Conservation (phyloP, 169 alveolate genomes). For the Cryptosporidium baileyi region DNA sequence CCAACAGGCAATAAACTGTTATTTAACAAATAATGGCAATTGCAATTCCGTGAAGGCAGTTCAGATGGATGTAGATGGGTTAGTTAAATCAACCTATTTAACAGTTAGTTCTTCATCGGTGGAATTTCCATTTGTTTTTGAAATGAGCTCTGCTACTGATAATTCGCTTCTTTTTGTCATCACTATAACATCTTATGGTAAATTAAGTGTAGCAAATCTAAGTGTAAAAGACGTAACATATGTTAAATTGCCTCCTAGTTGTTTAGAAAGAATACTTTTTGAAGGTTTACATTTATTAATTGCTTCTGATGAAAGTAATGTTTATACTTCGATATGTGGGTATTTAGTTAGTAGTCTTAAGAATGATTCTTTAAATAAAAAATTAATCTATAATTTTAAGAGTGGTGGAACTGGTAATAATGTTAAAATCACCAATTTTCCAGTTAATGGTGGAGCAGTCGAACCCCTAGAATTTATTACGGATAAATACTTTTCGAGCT, state of each 20-base stretch:
- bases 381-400: neutral
- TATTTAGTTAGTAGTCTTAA: slow-evolving; percentile 10
- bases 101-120: slow-evolving; percentile 3
- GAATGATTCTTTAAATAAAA: slow-evolving; percentile 2
- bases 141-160: neutral
- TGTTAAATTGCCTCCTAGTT: slow-evolving; percentile 18
- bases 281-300: slow-evolving; percentile 26
- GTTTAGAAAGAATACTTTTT: slow-evolving; percentile 29
- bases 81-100: neutral
- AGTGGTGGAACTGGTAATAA: slow-evolving; percentile 5
- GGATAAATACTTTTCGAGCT: neutral
- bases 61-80: slow-evolving; percentile 31
- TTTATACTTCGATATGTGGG: slow-evolving; percentile 29
- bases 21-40: slow-evolving; percentile 27
- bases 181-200: slow-evolving; percentile 15
- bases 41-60: slow-evolving; percentile 28
- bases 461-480: neutral
- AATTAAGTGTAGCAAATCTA: slow-evolving; percentile 15
- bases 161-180: slow-evolving; percentile 30
- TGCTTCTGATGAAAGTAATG: neutral
- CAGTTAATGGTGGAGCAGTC: slow-evolving; percentile 7
- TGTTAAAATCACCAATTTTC: neutral
- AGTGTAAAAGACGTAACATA: neutral
- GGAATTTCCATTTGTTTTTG: slow-evolving; percentile 21
- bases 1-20: slow-evolving; percentile 48